Percentiles rank a stretch among this genome's conserved stretches.
Evolutionary conservation across 345 rosid species (phyloP).

Genomic region (Brassica napus): Da-Ae NC_063445.1:47333001-47333500

Average conservation of each 20-base stretch:
- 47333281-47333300: slow-evolving; percentile 13
- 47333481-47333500: slow-evolving; percentile 52
- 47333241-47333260: not conserved
- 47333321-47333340: slow-evolving; percentile 4
- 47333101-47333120: not conserved
- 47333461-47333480: slow-evolving; percentile 64
- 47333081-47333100: not conserved
- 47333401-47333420: slow-evolving; percentile 11
- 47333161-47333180: not conserved
- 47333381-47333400: not conserved
- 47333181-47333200: not conserved
- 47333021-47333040: slow-evolving; percentile 78
- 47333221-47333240: slow-evolving; percentile 1
- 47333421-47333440: slow-evolving; percentile 70
- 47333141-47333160: not conserved
- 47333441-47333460: slow-evolving; percentile 83
- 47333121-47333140: not conserved
- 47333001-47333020: slow-evolving; percentile 57
- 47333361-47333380: not conserved
- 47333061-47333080: too few relatives aligned
- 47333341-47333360: slow-evolving; percentile 11
- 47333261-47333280: slow-evolving; percentile 5
- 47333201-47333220: slow-evolving; percentile 13
- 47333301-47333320: slow-evolving; percentile 22
- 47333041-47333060: not conserved